Evolutionary conservation across 805 yeast genomes (phyloP).

Genomic region (Cyberlindnera xishuangbannaensis): DNA sequence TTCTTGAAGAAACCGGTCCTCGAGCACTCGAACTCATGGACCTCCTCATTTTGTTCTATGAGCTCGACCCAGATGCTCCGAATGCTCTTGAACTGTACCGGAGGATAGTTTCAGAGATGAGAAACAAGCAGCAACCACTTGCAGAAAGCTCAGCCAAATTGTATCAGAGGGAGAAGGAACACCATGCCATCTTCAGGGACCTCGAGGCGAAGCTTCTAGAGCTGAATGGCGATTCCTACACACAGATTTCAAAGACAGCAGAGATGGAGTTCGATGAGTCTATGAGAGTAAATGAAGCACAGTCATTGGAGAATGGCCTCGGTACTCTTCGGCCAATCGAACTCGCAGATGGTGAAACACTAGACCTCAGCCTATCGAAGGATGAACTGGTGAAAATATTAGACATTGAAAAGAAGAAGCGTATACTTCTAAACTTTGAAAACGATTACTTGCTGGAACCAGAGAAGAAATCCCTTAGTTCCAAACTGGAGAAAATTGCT

Average conservation of each 20-base stretch:
- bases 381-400: slow-evolving; percentile 16
- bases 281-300: slow-evolving; percentile 9
- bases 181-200: slow-evolving; percentile 8
- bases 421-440: slow-evolving; percentile 13
- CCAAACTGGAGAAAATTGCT: slow-evolving; percentile 18
- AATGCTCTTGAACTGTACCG: slow-evolving; percentile 2
- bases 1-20: slow-evolving; percentile 9
- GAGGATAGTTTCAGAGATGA: slow-evolving; percentile 1
- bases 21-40: slow-evolving; percentile 10
- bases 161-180: slow-evolving; percentile 12
- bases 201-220: slow-evolving; percentile 8
- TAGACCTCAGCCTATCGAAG: slow-evolving; percentile 13
- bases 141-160: slow-evolving; percentile 6
- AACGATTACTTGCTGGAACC: slow-evolving; percentile 18
- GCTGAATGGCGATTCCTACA: slow-evolving; percentile 10
- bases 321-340: slow-evolving; percentile 13
- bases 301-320: slow-evolving; percentile 12
- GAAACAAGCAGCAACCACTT: slow-evolving; percentile 3
- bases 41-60: slow-evolving; percentile 14
- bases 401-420: slow-evolving; percentile 17
- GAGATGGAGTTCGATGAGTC: slow-evolving; percentile 15
- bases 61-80: slow-evolving; percentile 9
- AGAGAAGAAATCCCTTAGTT: slow-evolving; percentile 11
- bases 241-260: slow-evolving; percentile 13
- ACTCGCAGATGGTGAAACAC: slow-evolving; percentile 8